These are phyloP conservation scores for Verruconis gallopava DNA, from an alignment of 2,329 filamentous ascomycete species.

Conservation along the genomic window DNA sequence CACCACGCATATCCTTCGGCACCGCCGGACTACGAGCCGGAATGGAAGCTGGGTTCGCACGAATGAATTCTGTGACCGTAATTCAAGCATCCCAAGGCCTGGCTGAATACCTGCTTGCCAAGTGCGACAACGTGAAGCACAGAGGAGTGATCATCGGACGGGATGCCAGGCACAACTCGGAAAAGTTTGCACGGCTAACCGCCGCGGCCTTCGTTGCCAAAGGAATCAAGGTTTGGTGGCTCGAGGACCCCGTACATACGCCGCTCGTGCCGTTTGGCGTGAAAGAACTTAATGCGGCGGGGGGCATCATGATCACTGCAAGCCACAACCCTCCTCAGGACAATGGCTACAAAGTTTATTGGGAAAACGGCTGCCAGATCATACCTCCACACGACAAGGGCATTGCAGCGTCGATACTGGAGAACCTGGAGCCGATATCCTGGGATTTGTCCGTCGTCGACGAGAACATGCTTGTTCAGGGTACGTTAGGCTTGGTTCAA, in stretches of 20 bases:
- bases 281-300: conserved; percentile 38
- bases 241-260: conserved; percentile 43
- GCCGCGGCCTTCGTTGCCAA: conserved; percentile 47
- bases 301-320: conserved; percentile 53
- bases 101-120: conserved; percentile 43
- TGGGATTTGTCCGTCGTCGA: conserved; percentile 35
- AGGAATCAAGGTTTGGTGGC: conserved; percentile 47
- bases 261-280: conserved; percentile 51
- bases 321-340: conserved; percentile 52
- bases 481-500: conserved; percentile 27
- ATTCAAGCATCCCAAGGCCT: conserved; percentile 54
- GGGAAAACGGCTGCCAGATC: conserved; percentile 52
- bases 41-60: conserved; percentile 53
- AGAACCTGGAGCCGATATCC: conserved; percentile 37
- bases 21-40: conserved; percentile 49
- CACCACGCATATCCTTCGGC: conserved; percentile 46
- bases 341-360: conserved; percentile 58
- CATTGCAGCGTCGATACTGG: conserved; percentile 43
- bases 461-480: conserved; percentile 26
- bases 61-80: conserved; percentile 46
- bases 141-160: conserved; percentile 47
- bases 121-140: conserved; percentile 27
- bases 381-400: conserved; percentile 48
- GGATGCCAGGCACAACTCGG: conserved; percentile 50
- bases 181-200: conserved; percentile 46